A percentile compares a stretch with the other conserved stretches of the same genome.
phyloP scores from a whole-genome alignment of 192 early-diverging fungal species.

The Backusella parvicylindrica region DNA sequence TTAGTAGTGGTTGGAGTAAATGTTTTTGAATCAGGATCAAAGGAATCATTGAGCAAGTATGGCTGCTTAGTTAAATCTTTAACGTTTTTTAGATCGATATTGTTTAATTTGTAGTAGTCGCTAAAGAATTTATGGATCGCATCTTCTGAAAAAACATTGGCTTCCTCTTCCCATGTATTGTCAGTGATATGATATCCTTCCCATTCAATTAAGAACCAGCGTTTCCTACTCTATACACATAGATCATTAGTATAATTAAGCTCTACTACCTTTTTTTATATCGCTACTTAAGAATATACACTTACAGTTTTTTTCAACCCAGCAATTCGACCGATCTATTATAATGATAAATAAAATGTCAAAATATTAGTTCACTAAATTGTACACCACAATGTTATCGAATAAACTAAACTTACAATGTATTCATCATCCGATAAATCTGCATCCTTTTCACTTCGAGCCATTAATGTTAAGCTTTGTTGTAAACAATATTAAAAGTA shows the following conservation, averaged over 20 bases:
- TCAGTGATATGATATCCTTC: neutral
- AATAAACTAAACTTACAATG: neutral
- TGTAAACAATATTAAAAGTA: neutral
- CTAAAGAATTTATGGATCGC: neutral
- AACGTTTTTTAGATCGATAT: neutral
- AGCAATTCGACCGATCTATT: neutral
- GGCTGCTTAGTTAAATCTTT: neutral
- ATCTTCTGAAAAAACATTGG: neutral
- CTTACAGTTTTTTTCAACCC: neutral
- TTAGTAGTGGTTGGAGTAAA: neutral
- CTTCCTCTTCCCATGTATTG: neutral
- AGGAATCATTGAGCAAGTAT: neutral
- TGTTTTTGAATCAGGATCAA: neutral
- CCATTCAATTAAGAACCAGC: neutral
- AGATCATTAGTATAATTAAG: neutral
- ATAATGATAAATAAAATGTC: neutral
- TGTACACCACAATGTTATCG: neutral
- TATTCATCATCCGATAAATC: neutral
- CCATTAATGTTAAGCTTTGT: neutral
- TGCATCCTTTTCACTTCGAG: neutral
- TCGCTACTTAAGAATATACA: neutral
- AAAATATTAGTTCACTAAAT: neutral
- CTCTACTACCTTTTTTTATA: neutral
- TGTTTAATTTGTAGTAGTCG: neutral
- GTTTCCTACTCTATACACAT: neutral